phyloP scores from a whole-genome alignment of 1,284 basidiomycete species.

The Fistulina hepatica region DNA sequence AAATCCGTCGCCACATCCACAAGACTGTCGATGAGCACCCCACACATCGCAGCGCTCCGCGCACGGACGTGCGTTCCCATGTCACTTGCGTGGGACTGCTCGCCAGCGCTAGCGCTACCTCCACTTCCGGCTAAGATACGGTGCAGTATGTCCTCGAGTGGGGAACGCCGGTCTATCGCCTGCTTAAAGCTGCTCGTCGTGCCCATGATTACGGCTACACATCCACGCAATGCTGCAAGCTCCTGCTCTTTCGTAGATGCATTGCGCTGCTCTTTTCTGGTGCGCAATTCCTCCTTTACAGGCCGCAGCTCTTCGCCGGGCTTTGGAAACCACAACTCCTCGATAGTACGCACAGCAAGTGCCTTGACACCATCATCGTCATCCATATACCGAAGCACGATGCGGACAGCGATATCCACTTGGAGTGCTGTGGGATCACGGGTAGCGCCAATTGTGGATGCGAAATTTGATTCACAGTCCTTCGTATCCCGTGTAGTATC shows the following conservation, averaged over 20 bases:
- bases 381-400: conserved; percentile 81
- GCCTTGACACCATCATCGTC: conserved; percentile 93
- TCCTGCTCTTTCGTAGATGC: no score
- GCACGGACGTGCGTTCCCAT: conserved; percentile 42
- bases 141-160: conserved; percentile 76
- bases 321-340: conserved; percentile 81
- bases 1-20: conserved; percentile 69
- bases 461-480: no score
- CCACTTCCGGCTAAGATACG: no score
- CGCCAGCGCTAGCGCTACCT: conserved; percentile 55
- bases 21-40: conserved; percentile 75
- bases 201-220: conserved; percentile 76
- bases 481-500: no score
- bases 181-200: conserved; percentile 71
- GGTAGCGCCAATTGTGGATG: no score
- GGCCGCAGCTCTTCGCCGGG: conserved; percentile 10
- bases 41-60: conserved; percentile 68
- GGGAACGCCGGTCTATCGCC: conserved; percentile 76
- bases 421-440: no score
- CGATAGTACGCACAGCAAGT: conserved; percentile 77
- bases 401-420: conserved; percentile 74
- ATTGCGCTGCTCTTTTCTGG: no score
- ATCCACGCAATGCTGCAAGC: no score
- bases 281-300: no score
- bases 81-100: conserved; percentile 41